Base-by-base conservation (phyloP, 768 basidiomycete species). In the Collybia sordida region DNA sequence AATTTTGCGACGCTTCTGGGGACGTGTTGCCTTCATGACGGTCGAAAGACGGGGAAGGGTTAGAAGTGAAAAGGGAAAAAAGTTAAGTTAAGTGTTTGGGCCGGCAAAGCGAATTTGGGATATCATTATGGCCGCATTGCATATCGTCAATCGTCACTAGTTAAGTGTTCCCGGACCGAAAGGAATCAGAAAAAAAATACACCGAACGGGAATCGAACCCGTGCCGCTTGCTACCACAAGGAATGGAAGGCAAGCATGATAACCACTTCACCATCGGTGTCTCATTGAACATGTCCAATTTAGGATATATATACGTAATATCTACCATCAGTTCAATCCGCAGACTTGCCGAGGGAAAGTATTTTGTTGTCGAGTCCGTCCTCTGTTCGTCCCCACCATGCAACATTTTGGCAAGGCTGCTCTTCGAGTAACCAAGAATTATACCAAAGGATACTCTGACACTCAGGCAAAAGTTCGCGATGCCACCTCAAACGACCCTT, bases 401-500 rank as follows among this genome's bases (percentile, higher is more conserved):
- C 88, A 91, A 67, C 80, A 89, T 60, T 85, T 93, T 68, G 90
- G 88, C 58, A 93, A 90, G 69, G 85, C 81, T 58, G 87, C 90
- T 18, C 78, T 94, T 42, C 83, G 94, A 45, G 88, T 92, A 28
- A 90, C 91, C 41, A 97, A 96, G 72, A 96, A 95, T 65, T 95
- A 95, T 66, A 97, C 94, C 48, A 93, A 92, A 60, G 90, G 90
- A 34, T 99, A 98, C 71, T 95, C 94, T 37, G 95, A 98, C 53
- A 86, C 87, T 0, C 93, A 98, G 71, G 85, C 90, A 37, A 98
- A 98, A 69, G 92, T 98, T 53, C 83, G 95, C 53, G 94, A 96
- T 74, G 92, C 94, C 34, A 98, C 94, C 15, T 93, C 91, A 19
- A 98, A 98, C 72, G 96, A 98, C 66, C 92, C 96, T 8, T 97